phyloP scores from a whole-genome alignment of 2,329 filamentous ascomycete species.

The Diplodia scrobiculata region DNA sequence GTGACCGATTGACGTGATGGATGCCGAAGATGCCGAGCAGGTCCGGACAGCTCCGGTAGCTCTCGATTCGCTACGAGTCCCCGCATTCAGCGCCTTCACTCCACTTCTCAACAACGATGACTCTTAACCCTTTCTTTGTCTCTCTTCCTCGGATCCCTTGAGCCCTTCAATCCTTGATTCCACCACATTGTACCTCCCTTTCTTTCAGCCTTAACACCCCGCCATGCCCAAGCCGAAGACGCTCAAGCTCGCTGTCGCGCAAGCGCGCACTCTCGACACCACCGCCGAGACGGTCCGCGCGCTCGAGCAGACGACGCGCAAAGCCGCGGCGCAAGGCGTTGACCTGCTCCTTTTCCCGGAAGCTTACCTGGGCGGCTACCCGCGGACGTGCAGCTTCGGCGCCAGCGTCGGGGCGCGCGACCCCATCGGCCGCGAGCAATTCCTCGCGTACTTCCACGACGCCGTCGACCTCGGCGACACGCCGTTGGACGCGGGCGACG shows the following conservation, averaged over 20 bases:
- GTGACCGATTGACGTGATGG: slow-evolving; percentile 12
- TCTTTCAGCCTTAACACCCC: background rate
- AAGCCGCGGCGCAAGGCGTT: slow-evolving; percentile 62
- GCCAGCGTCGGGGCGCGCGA: slow-evolving; percentile 70
- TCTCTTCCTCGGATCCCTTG: background rate
- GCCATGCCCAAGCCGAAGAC: slow-evolving; percentile 45
- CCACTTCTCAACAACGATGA: background rate
- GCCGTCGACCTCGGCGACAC: slow-evolving; percentile 86
- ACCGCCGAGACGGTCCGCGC: slow-evolving; percentile 64
- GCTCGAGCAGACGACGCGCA: slow-evolving; percentile 63
- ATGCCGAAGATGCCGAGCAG: slow-evolving; percentile 17
- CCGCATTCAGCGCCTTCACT: background rate
- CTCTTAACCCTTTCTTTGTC: background rate
- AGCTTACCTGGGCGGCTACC: slow-evolving; percentile 89
- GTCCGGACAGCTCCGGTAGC: slow-evolving; percentile 13
- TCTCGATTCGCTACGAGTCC: slow-evolving; percentile 15
- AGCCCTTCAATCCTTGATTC: background rate
- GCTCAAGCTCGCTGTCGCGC: slow-evolving; percentile 54
- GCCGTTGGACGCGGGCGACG: slow-evolving; percentile 66
- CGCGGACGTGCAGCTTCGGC: slow-evolving; percentile 77
- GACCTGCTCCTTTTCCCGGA: slow-evolving; percentile 86
- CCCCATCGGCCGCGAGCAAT: slow-evolving; percentile 75
- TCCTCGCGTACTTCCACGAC: slow-evolving; percentile 73
- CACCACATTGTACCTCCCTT: background rate
- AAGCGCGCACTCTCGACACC: slow-evolving; percentile 52